These are phyloP conservation scores for Xylariaceae sp. DNA, from an alignment of 2,329 filamentous ascomycete species.

Conservation along the genomic window DNA sequence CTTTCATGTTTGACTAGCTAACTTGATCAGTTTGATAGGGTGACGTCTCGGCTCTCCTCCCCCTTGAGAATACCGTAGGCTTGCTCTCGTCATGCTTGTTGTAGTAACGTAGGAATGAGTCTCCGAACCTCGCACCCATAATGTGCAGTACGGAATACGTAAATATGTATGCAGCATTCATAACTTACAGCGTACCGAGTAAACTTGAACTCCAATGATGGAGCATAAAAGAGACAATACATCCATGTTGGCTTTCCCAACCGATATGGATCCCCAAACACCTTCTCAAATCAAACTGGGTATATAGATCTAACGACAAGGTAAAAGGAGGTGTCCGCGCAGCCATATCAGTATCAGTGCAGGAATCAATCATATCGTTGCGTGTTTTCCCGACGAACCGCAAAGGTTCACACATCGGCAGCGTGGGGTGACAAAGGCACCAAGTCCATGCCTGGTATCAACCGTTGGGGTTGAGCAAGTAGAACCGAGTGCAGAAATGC, in stretches of 20 bases:
- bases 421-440: constrained; percentile 13
- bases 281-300: constrained; percentile 32
- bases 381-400: constrained; percentile 21
- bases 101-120: no score
- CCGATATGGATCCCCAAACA: constrained; percentile 29
- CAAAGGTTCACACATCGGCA: not conserved
- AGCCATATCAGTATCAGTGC: constrained; percentile 9
- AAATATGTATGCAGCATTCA: constrained; percentile 21
- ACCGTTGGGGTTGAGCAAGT: constrained; percentile 27
- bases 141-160: constrained; percentile 5
- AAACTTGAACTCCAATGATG: constrained; percentile 7
- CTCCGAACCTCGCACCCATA: not conserved
- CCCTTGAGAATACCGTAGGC: not conserved
- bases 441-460: constrained; percentile 14
- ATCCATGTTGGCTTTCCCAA: constrained; percentile 28
- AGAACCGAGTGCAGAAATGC: constrained; percentile 33
- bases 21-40: not conserved
- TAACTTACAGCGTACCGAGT: constrained; percentile 19
- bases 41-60: not conserved
- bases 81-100: constrained; percentile 1
- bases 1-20: not conserved
- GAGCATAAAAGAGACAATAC: constrained; percentile 27
- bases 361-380: constrained; percentile 5
- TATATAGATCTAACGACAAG: constrained; percentile 40
- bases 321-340: constrained; percentile 32